Conservation (phyloP, 805 yeast species). For the Candida sanyiensis region DNA sequence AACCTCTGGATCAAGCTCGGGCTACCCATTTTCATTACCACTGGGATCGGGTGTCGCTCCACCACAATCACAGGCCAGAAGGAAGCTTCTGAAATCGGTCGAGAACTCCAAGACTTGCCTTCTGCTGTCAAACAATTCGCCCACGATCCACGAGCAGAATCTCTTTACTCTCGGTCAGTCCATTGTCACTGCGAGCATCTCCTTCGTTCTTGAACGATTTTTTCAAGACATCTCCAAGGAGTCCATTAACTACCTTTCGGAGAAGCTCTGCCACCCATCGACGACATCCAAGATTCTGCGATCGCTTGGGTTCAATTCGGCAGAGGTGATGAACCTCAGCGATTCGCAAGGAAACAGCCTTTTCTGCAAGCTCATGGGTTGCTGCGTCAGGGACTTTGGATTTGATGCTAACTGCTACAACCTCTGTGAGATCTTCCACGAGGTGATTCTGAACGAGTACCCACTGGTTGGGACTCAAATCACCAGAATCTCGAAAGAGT, state of each 20-base stretch:
- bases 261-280: constrained; percentile 38
- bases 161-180: constrained; percentile 53
- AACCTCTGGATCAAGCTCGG: too few relatives aligned
- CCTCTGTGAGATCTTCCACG: constrained; percentile 63
- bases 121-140: constrained; percentile 33
- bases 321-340: constrained; percentile 29
- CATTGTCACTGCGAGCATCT: constrained; percentile 47
- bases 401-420: constrained; percentile 64
- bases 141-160: constrained; percentile 33
- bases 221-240: constrained; percentile 48
- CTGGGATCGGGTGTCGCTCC: too few relatives aligned
- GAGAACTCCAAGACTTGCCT: constrained; percentile 61
- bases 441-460: constrained; percentile 52
- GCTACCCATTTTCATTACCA: too few relatives aligned
- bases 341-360: constrained; percentile 51
- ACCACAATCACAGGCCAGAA: constrained; percentile 19
- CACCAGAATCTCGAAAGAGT: constrained; percentile 21
- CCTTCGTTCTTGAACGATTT: constrained; percentile 59
- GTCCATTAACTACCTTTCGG: constrained; percentile 47
- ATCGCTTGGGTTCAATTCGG: constrained; percentile 28
- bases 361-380: constrained; percentile 57
- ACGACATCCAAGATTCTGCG: constrained; percentile 31
- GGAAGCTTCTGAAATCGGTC: constrained; percentile 40
- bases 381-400: constrained; percentile 73
- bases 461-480: constrained; percentile 51